Conservation (phyloP, 2,329 filamentous ascomycete genomes). For the Herpotrichia juniperi region DNA sequence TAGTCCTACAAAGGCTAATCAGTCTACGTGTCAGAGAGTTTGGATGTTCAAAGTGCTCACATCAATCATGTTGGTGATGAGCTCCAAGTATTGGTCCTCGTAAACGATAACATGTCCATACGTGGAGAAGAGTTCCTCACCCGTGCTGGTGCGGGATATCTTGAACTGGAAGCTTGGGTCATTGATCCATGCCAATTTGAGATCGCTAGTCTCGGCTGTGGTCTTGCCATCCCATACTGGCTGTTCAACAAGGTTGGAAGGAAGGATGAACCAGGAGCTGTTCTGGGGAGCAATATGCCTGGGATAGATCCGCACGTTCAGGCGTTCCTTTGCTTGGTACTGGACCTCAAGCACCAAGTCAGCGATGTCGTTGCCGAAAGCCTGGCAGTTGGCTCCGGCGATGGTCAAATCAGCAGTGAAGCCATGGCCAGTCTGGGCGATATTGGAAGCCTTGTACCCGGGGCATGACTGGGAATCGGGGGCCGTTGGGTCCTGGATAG, state of each 20-base stretch:
- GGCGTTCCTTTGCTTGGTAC: constrained; percentile 55
- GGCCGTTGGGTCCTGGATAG: constrained; percentile 17
- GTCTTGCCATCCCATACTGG: constrained; percentile 22
- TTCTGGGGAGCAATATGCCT: constrained; percentile 18
- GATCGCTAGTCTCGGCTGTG: constrained; percentile 13
- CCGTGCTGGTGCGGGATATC: constrained; percentile 60
- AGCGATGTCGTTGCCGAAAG: constrained; percentile 62
- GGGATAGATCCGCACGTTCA: constrained; percentile 24
- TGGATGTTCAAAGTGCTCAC: constrained; percentile 69
- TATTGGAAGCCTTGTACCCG: constrained; percentile 68
- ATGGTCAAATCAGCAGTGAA: constrained; percentile 71
- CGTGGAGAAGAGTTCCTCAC: constrained; percentile 69
- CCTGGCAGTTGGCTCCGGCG: constrained; percentile 66
- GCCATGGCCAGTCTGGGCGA: constrained; percentile 57
- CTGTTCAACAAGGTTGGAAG: constrained; percentile 14
- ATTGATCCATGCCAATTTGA: constrained; percentile 30
- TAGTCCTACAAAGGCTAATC: too few species aligned
- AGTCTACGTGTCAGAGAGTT: constrained; percentile 76
- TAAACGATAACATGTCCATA: constrained; percentile 72
- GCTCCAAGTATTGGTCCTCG: constrained; percentile 70
- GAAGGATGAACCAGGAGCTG: constrained; percentile 17
- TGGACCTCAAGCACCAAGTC: constrained; percentile 61
- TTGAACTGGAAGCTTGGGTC: constrained; percentile 69
- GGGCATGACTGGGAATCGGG: constrained; percentile 56
- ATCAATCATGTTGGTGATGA: constrained; percentile 44